Evolutionary conservation across 2,329 filamentous ascomycete species (phyloP).

Genomic region (Fusarium cicatricum): DNA sequence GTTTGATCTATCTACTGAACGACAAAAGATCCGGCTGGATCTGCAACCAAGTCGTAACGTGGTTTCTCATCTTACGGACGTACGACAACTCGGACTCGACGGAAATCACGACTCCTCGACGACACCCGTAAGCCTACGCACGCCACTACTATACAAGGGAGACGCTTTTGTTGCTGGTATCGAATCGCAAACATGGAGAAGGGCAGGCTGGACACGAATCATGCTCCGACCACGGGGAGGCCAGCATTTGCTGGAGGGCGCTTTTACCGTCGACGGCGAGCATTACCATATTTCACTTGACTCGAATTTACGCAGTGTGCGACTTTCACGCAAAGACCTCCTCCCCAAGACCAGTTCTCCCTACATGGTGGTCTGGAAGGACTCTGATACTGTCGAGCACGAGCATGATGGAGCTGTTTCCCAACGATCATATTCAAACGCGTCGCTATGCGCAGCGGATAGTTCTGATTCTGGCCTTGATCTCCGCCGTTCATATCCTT

Average conservation of each 20-base stretch:
- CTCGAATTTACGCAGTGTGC: constrained; percentile 17
- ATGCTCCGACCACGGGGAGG: constrained; percentile 16
- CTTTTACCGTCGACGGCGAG: constrained; percentile 24
- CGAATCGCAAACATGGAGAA: constrained; percentile 1
- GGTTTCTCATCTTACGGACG: constrained; percentile 16
- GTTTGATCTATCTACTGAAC: constrained; percentile 13
- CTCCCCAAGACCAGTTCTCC: neutral
- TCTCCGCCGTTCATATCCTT: neutral
- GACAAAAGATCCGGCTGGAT: constrained; percentile 12
- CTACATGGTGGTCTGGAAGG: constrained; percentile 28
- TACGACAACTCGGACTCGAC: constrained; percentile 19
- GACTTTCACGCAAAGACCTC: neutral
- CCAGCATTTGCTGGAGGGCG: constrained; percentile 21
- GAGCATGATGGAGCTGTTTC: neutral
- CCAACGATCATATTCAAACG: neutral
- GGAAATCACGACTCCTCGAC: neutral
- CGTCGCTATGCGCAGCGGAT: constrained; percentile 1
- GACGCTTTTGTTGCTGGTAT: neutral
- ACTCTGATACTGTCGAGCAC: neutral
- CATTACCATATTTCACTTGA: constrained; percentile 28
- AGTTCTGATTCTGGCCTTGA: neutral
- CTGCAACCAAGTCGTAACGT: constrained; percentile 23
- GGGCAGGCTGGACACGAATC: constrained; percentile 26
- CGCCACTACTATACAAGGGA: constrained; percentile 24
- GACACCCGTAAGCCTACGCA: neutral